Percentiles rank a stretch among this genome's conserved stretches.
Evolutionary conservation across 2,329 filamentous ascomycete species (phyloP).

Genomic region (Stagonosporopsis rhizophila): DNA sequence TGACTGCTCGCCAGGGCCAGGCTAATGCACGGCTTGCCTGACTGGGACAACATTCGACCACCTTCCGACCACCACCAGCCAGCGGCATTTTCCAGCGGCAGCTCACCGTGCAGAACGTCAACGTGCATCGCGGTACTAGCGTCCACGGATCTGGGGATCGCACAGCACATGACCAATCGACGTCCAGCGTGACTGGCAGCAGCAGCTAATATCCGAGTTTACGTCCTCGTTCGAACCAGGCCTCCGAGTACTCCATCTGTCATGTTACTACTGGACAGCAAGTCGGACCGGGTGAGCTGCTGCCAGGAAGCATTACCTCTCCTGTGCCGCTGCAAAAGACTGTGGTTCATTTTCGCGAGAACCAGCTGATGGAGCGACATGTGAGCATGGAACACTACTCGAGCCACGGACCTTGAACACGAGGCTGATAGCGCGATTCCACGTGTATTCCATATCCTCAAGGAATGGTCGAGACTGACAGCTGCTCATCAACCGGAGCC

Average conservation of each 20-base stretch:
- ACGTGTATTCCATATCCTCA: conserved; percentile 9
- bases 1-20: conserved; percentile 14
- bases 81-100: conserved; percentile 21
- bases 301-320: not conserved
- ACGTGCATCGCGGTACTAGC: conserved; percentile 34
- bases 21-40: conserved; percentile 22
- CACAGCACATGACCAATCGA: conserved; percentile 24
- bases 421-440: conserved; percentile 4
- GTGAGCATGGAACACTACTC: not conserved
- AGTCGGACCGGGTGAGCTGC: conserved; percentile 21
- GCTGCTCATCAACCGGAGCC: not conserved
- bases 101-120: conserved; percentile 12
- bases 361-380: not conserved
- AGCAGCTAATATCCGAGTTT: conserved; percentile 6
- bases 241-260: not conserved
- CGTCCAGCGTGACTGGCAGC: not conserved
- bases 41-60: conserved; percentile 6
- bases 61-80: conserved; percentile 4
- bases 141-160: conserved; percentile 24
- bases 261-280: conserved; percentile 14
- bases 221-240: conserved; percentile 19
- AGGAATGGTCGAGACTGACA: conserved; percentile 1
- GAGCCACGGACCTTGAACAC: conserved; percentile 1
- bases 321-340: not conserved
- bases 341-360: not conserved